Evolutionary conservation across 73 alveolate genomes (phyloP).

Genomic region (Uronychia binucleata): DNA sequence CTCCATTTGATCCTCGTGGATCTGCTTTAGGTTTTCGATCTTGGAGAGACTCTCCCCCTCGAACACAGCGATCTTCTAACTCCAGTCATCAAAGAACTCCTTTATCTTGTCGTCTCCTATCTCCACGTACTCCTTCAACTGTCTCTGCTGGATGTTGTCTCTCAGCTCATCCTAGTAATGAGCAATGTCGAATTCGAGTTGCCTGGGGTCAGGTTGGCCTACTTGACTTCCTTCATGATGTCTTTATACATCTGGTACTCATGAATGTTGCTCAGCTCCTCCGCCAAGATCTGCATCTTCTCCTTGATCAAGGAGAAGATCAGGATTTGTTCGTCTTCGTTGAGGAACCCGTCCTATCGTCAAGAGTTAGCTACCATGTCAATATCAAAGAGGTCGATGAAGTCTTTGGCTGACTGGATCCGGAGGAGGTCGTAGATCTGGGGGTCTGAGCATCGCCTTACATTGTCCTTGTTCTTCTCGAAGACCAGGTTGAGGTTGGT

Average conservation of each 20-base stretch:
- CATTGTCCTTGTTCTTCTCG: slow-evolving; percentile 76
- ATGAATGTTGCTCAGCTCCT: slow-evolving; percentile 61
- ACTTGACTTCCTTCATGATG: slow-evolving; percentile 72
- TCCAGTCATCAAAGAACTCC: slow-evolving; percentile 92
- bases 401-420: slow-evolving; percentile 75
- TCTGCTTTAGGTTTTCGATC: slow-evolving; percentile 81
- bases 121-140: slow-evolving; percentile 85
- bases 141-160: slow-evolving; percentile 79
- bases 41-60: slow-evolving; percentile 72
- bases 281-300: slow-evolving; percentile 78
- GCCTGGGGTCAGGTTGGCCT: slow-evolving; percentile 74
- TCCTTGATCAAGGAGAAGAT: slow-evolving; percentile 75
- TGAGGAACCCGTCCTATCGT: slow-evolving; percentile 78
- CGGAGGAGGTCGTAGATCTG: slow-evolving; percentile 66
- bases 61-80: slow-evolving; percentile 73
- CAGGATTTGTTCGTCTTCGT: slow-evolving; percentile 88
- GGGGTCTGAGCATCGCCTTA: neutral
- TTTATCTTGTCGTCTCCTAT: slow-evolving; percentile 93
- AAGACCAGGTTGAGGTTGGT: slow-evolving; percentile 80
- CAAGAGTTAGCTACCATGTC: slow-evolving; percentile 36
- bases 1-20: slow-evolving; percentile 82
- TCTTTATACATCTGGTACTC: slow-evolving; percentile 73
- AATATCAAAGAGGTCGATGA: slow-evolving; percentile 78
- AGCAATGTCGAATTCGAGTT: slow-evolving; percentile 80
- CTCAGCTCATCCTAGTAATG: slow-evolving; percentile 85